phyloP scores from a whole-genome alignment of 805 yeast genomes.

The Wickerhamiella azymoides region DNA sequence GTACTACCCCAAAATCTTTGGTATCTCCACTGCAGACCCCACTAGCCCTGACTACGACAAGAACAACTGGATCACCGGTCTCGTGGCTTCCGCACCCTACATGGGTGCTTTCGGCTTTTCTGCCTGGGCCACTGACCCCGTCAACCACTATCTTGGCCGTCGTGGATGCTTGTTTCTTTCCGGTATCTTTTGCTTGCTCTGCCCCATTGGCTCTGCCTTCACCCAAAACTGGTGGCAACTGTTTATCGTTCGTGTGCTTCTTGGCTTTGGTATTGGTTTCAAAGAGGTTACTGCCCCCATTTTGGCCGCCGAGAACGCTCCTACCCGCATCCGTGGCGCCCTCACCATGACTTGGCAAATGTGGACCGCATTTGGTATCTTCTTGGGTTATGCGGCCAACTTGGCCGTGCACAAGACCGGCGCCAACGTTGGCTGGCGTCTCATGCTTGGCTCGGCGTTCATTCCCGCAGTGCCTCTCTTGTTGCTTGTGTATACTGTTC shows the following conservation, averaged over 20 bases:
- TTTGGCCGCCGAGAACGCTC: constrained; percentile 49
- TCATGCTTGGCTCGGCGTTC: constrained; percentile 51
- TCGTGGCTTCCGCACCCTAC: constrained; percentile 54
- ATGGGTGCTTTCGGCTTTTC: constrained; percentile 36
- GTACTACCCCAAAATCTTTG: constrained; percentile 36
- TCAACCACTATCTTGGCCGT: constrained; percentile 42
- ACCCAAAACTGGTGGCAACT: constrained; percentile 47
- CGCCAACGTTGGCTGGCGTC: constrained; percentile 44
- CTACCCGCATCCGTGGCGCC: constrained; percentile 47
- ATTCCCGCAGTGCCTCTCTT: constrained; percentile 39
- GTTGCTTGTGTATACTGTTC: constrained; percentile 42
- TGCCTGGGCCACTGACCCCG: constrained; percentile 35
- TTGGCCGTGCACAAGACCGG: constrained; percentile 40
- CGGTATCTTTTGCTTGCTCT: constrained; percentile 43
- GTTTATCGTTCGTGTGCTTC: constrained; percentile 42
- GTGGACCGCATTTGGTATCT: constrained; percentile 62
- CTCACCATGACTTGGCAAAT: constrained; percentile 61
- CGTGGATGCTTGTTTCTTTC: constrained; percentile 28
- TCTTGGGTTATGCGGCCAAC: constrained; percentile 48
- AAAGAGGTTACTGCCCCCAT: constrained; percentile 58
- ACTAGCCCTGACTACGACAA: constrained; percentile 18
- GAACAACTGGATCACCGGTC: constrained; percentile 36
- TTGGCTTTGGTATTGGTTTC: constrained; percentile 55
- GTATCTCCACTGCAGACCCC: constrained; percentile 21
- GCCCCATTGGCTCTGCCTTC: constrained; percentile 48